Base-by-base conservation (phyloP, 345 rosid genomes). In the Carallia pectinifolia region DNA sequence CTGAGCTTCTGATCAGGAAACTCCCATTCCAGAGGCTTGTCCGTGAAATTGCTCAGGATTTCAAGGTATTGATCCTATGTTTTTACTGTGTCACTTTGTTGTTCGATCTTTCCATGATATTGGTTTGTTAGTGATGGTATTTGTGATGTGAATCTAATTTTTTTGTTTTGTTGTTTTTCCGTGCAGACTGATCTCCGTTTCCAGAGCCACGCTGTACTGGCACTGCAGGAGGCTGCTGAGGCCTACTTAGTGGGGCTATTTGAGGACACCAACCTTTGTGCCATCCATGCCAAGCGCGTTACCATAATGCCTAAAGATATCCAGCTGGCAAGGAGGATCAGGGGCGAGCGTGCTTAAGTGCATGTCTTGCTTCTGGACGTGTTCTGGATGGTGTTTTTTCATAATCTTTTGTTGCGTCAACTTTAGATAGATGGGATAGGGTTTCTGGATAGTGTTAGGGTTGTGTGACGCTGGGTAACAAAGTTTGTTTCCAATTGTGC, bases 1-100 rank as follows among this genome's bases (percentile, higher is more conserved):
- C 71, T 2, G 71, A 67, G 38, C 71, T 67, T 40, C 40, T 67
- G 53, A 67, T 67, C 17, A 38, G 71, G 53, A 67, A 67, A 16
- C 71, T 67, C 3, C 71, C 71, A 23, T 67, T 67, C 53, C 74
- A 70, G 74, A 70, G 74, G 74, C 67, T 70, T 52, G 74, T 70
- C 37, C 74, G 74, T 38, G 74, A 70, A 53, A 70, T 70, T 62
- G 74, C 74, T 29, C 74, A 70, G 67, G 74, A 70, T 30, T 70
- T 70, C 39, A 70, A 70, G 74, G 74, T 67, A 56, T 36, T 6
- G 5, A 3, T 5, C 9, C 0, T 6, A 0, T 10, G 6, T 4
- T 15, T 12, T 4, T 9, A 2, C 6, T 2, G 30, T 0, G 12
- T 6, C 0, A 0, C 8, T 55, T 55, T 8, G 0, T 2, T 4